phyloP scores from a whole-genome alignment of 345 rosid species.

The Raphanus raphanistrum region DNA sequence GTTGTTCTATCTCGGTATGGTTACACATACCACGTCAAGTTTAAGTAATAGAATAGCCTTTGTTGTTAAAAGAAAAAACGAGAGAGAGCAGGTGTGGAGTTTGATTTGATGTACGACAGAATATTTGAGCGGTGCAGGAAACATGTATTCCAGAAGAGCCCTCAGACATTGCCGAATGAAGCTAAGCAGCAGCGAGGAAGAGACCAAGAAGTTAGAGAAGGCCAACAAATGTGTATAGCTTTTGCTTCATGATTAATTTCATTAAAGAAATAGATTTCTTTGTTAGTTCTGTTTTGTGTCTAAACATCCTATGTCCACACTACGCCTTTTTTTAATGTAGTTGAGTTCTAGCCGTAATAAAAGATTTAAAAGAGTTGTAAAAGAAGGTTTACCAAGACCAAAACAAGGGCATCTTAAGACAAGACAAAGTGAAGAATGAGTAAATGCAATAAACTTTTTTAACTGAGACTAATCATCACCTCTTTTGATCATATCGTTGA shows the following conservation, averaged over 20 bases:
- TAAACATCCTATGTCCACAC: background rate
- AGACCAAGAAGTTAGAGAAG: background rate
- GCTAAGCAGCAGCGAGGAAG: slow-evolving; percentile 24
- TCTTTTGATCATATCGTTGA: too few relatives aligned
- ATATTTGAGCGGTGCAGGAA: slow-evolving; percentile 92
- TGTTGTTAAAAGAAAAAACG: slow-evolving; percentile 24
- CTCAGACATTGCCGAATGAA: slow-evolving; percentile 58
- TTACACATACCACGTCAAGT: too few relatives aligned
- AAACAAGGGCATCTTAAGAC: background rate
- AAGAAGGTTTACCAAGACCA: background rate
- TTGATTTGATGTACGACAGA: slow-evolving; percentile 86
- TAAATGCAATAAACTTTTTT: too few relatives aligned
- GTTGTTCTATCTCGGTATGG: too few relatives aligned
- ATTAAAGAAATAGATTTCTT: too few relatives aligned
- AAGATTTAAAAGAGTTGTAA: background rate
- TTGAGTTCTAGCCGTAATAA: too few relatives aligned
- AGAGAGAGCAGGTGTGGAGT: slow-evolving; percentile 92
- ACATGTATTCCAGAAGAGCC: slow-evolving; percentile 64
- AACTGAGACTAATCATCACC: background rate
- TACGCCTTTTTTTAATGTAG: too few relatives aligned
- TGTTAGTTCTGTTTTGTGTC: too few relatives aligned
- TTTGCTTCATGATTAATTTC: too few relatives aligned
- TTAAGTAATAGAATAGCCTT: too few relatives aligned
- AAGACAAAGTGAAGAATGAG: background rate
- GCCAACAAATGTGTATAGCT: too few relatives aligned